phyloP scores from a whole-genome alignment of 2,329 filamentous ascomycete genomes.

The Diaporthe ampelina region DNA sequence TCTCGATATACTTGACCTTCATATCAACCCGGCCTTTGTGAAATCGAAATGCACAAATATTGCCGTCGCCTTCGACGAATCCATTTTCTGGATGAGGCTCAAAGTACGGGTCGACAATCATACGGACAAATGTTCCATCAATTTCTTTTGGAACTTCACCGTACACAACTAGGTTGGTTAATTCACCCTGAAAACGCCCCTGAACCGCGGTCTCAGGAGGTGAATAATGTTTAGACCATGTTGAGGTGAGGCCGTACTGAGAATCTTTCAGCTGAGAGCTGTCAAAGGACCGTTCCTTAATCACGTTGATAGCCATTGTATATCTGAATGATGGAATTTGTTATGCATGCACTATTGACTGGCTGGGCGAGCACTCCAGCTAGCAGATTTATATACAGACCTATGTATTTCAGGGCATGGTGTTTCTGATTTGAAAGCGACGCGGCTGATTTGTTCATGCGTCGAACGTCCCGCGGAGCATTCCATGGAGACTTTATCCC shows the following conservation, averaged over 20 bases:
- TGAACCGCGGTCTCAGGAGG: background rate
- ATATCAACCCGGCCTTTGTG: conserved; percentile 46
- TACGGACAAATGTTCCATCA: conserved; percentile 46
- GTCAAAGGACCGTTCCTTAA: conserved; percentile 5
- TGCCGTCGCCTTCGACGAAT: conserved; percentile 54
- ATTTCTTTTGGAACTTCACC: conserved; percentile 9
- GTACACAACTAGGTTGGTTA: background rate
- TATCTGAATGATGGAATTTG: background rate
- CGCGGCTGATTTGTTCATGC: no score
- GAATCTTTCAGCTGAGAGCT: conserved; percentile 8
- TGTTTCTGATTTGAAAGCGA: background rate
- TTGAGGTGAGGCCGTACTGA: conserved; percentile 5
- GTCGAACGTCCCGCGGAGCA: background rate
- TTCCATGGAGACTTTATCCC: background rate
- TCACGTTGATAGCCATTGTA: background rate
- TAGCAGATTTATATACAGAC: background rate
- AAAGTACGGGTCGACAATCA: conserved; percentile 53
- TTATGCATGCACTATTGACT: background rate
- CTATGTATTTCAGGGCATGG: background rate
- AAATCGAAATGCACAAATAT: conserved; percentile 54
- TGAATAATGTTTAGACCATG: background rate
- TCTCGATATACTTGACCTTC: background rate
- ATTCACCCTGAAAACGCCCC: conserved; percentile 1
- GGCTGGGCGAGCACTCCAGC: background rate
- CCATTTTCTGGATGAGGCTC: conserved; percentile 40